These are phyloP conservation scores for Heliosperma pusillum DNA, from an alignment of 148 eudicot species.

Conservation along the genomic window DNA sequence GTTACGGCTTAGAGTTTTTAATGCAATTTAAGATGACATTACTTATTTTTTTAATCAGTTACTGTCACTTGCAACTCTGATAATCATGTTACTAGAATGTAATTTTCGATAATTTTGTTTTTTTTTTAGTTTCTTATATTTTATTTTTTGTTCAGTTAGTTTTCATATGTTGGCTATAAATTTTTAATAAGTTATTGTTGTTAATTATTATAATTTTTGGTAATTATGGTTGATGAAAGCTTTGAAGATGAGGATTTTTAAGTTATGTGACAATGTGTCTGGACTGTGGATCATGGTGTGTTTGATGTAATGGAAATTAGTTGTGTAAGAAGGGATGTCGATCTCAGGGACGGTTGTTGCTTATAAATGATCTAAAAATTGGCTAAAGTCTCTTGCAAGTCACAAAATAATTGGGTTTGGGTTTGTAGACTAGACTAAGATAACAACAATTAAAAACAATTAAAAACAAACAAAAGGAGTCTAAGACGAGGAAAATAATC, in stretches of 20 bases:
- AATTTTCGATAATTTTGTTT: not conserved
- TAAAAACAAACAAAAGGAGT: too few species aligned
- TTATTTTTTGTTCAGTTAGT: not conserved
- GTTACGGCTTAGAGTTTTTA: not conserved
- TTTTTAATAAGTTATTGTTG: not conserved
- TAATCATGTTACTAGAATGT: constrained; percentile 1
- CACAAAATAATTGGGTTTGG: too few species aligned
- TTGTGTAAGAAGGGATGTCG: too few species aligned
- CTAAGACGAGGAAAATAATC: too few species aligned
- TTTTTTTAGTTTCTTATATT: too few species aligned
- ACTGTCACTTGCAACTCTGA: constrained; percentile 2
- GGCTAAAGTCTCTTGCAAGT: too few species aligned
- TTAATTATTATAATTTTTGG: not conserved
- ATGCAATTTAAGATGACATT: not conserved
- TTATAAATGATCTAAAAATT: too few species aligned
- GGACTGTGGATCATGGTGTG: constrained; percentile 1
- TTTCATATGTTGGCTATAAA: constrained; percentile 1
- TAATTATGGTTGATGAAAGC: not conserved
- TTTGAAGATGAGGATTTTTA: not conserved
- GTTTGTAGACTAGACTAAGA: too few species aligned
- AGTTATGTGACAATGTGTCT: not conserved
- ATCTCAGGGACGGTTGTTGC: too few species aligned
- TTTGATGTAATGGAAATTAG: too few species aligned
- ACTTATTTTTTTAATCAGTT: not conserved
- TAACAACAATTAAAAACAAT: too few species aligned